Evolutionary conservation across 345 rosid genomes (phyloP).

Genomic region (Arabis alpina): DNA sequence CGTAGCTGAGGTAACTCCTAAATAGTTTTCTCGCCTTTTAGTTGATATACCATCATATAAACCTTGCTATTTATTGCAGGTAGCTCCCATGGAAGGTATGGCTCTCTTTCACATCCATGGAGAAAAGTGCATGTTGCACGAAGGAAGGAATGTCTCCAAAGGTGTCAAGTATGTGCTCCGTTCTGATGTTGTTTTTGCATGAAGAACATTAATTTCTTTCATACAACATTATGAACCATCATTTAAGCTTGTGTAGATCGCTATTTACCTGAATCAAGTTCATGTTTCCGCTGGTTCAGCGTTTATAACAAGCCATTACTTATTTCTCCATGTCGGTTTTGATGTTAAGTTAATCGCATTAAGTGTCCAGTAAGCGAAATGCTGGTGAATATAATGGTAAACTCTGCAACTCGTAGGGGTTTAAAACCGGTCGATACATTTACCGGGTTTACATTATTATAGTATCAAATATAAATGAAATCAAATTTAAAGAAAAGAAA

Average conservation of each 20-base stretch:
- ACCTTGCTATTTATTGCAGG: conserved; percentile 43
- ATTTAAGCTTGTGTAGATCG: conserved; percentile 10
- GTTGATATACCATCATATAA: neutral
- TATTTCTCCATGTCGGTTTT: neutral
- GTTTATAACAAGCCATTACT: conserved; percentile 8
- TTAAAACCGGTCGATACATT: conserved; percentile 8
- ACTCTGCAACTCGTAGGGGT: conserved; percentile 14
- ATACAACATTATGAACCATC: conserved; percentile 5
- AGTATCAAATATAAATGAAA: conserved; percentile 12
- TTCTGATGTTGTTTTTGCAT: conserved; percentile 92
- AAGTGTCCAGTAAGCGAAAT: conserved; percentile 1
- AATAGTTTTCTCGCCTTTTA: neutral
- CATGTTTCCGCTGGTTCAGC: conserved; percentile 1
- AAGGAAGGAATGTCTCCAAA: conserved; percentile 72
- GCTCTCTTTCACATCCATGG: conserved; percentile 95
- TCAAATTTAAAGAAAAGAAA: conserved; percentile 30
- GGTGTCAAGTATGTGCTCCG: conserved; percentile 91
- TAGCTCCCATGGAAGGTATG: conserved; percentile 90
- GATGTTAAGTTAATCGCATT: conserved; percentile 9
- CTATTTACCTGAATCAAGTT: conserved; percentile 10
- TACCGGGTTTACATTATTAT: conserved; percentile 30
- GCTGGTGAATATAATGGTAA: conserved; percentile 3
- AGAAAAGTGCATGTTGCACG: conserved; percentile 90
- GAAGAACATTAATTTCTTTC: conserved; percentile 29
- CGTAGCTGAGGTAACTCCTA: conserved; percentile 72